A percentile compares a stretch with the other conserved stretches of the same genome.
Evolutionary conservation across 2,329 filamentous ascomycete species (phyloP).

Genomic region (Penicillium sp.): DNA sequence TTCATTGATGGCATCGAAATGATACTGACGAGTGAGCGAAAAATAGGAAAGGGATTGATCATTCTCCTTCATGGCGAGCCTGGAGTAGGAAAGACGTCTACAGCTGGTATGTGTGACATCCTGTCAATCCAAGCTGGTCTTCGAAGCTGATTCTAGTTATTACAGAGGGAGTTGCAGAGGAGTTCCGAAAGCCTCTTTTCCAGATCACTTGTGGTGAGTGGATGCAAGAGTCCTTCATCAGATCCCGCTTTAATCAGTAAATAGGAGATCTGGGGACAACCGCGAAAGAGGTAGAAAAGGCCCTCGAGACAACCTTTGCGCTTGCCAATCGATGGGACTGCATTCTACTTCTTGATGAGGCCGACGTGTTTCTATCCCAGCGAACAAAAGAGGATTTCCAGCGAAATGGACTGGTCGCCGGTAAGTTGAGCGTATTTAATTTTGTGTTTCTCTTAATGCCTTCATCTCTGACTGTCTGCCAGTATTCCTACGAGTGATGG

Average conservation of each 20-base stretch:
- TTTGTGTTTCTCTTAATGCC: too few species aligned
- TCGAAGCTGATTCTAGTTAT: too few species aligned
- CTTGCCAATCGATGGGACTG: neutral
- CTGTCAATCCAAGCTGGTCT: neutral
- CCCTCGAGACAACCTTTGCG: neutral
- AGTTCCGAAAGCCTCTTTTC: too few species aligned
- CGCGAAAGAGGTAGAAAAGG: neutral
- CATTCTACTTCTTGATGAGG: neutral
- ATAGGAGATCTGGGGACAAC: too few species aligned
- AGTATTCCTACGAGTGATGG: constrained; percentile 25
- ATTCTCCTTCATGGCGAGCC: neutral
- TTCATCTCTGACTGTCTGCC: neutral
- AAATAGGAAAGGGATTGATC: neutral
- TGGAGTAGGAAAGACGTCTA: neutral
- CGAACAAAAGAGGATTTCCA: neutral
- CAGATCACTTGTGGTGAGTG: too few species aligned
- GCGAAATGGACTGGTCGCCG: too few species aligned
- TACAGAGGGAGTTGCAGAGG: too few species aligned
- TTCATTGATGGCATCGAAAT: too few species aligned
- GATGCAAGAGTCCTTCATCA: too few species aligned
- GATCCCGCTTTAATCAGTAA: too few species aligned
- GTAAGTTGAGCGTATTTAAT: neutral
- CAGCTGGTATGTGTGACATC: neutral
- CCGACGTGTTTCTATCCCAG: neutral
- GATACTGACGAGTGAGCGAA: too few species aligned